Evolutionary conservation across 1,284 basidiomycete genomes (phyloP).

Genomic region (Trametes sp.): DNA sequence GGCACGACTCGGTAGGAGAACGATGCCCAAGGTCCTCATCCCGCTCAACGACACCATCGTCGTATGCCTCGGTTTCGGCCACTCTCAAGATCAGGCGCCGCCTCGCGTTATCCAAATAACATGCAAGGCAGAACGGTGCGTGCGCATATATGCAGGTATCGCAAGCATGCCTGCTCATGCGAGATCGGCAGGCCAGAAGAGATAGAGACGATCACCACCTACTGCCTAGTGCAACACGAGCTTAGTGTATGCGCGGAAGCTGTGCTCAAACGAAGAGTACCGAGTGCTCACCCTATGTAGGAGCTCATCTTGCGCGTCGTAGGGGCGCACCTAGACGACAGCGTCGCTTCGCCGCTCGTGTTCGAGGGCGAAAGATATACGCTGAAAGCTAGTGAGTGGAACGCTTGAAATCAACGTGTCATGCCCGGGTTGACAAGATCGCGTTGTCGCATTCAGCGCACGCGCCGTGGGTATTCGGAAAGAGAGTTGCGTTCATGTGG

Average conservation of each 20-base stretch:
- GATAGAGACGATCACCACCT: conserved; percentile 31
- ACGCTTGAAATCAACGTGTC: background rate
- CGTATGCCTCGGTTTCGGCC: conserved; percentile 28
- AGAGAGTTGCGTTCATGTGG: conserved; percentile 34
- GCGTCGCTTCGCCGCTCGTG: conserved; percentile 25
- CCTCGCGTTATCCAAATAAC: conserved; percentile 33
- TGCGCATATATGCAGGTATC: background rate
- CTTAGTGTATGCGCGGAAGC: conserved; percentile 29
- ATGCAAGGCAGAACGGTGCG: conserved; percentile 31
- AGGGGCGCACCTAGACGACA: conserved; percentile 29
- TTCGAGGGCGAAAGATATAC: conserved; percentile 32
- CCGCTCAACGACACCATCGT: conserved; percentile 35
- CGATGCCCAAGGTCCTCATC: conserved; percentile 16
- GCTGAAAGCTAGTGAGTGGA: conserved; percentile 35
- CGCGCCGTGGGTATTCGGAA: conserved; percentile 34
- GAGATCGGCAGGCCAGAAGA: conserved; percentile 17
- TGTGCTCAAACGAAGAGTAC: background rate
- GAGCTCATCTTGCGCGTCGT: conserved; percentile 33
- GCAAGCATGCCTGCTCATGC: background rate
- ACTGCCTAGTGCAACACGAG: conserved; percentile 34
- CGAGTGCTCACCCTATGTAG: conserved; percentile 11
- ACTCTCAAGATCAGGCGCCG: conserved; percentile 2
- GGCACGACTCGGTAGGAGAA: too few species aligned
- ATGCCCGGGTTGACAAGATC: too few species aligned
- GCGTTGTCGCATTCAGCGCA: conserved; percentile 23